Conservation (phyloP, 1,139 yeast species). For the Diutina rugosa region DNA sequence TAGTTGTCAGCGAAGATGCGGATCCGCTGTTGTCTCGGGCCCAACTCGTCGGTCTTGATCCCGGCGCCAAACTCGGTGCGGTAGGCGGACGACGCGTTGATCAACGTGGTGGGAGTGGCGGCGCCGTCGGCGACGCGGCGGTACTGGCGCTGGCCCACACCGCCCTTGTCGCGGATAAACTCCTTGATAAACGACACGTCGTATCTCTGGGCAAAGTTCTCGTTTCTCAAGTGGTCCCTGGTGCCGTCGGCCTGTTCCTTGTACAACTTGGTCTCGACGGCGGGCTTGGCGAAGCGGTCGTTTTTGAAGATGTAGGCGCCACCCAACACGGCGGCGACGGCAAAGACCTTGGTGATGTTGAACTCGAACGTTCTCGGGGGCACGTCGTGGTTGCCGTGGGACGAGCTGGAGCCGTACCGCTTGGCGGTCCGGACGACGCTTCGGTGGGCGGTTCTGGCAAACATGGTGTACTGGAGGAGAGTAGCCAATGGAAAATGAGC, state of each 20-base stretch:
- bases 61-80: slow-evolving; percentile 35
- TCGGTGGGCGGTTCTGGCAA: slow-evolving; percentile 2
- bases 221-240: slow-evolving; percentile 24
- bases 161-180: slow-evolving; percentile 35
- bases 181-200: slow-evolving; percentile 29
- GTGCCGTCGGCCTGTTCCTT: slow-evolving; percentile 19
- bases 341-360: slow-evolving; percentile 28
- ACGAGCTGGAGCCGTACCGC: slow-evolving; percentile 8
- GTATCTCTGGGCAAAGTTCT: slow-evolving; percentile 24
- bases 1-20: slow-evolving; percentile 19
- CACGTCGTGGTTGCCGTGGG: slow-evolving; percentile 13
- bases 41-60: slow-evolving; percentile 29
- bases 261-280: slow-evolving; percentile 26
- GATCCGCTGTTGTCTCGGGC: slow-evolving; percentile 33
- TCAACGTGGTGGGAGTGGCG: slow-evolving; percentile 18
- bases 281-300: slow-evolving; percentile 22
- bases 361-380: slow-evolving; percentile 21
- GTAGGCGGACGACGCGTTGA: slow-evolving; percentile 31
- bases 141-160: slow-evolving; percentile 31
- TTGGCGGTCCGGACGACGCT: slow-evolving; percentile 2
- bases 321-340: slow-evolving; percentile 29
- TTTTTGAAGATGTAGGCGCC: slow-evolving; percentile 23
- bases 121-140: slow-evolving; percentile 21
- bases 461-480: not conserved
- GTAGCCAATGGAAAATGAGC: not conserved